Conservation (phyloP, 371 early-diverging fungal species). For the Fennellomyces sp. region DNA sequence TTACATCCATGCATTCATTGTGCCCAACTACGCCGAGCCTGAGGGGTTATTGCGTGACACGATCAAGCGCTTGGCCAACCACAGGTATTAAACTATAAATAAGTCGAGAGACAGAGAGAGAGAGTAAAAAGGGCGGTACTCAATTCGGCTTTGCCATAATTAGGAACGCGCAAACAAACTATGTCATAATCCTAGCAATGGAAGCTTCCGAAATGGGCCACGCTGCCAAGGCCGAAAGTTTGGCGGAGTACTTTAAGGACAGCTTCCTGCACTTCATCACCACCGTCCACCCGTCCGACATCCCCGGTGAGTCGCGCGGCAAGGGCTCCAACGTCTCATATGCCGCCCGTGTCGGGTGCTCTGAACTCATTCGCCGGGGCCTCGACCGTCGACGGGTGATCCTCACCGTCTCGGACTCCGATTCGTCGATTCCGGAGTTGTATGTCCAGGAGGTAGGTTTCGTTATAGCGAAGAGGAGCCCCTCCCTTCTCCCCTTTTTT, state of each 20-base stretch:
- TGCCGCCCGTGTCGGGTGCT: slow-evolving; percentile 57
- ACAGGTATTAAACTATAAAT: slow-evolving; percentile 35
- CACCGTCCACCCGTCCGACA: slow-evolving; percentile 74
- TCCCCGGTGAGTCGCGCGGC: slow-evolving; percentile 79
- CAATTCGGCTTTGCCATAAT: slow-evolving; percentile 5
- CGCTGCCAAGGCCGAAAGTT: slow-evolving; percentile 62
- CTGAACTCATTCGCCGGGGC: slow-evolving; percentile 26
- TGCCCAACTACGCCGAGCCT: slow-evolving; percentile 68
- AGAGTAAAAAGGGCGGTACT: not conserved
- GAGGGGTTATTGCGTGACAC: slow-evolving; percentile 48
- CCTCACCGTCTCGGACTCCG: slow-evolving; percentile 59
- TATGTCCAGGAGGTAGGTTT: slow-evolving; percentile 33
- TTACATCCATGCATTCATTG: slow-evolving; percentile 55
- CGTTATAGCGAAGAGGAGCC: not conserved
- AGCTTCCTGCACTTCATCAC: slow-evolving; percentile 50
- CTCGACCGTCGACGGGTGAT: slow-evolving; percentile 53
- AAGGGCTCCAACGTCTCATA: slow-evolving; percentile 78
- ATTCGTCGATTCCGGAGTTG: slow-evolving; percentile 47
- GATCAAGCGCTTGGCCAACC: slow-evolving; percentile 42
- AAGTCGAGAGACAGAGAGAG: not conserved
- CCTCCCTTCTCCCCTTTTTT: not conserved
- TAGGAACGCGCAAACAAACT: slow-evolving; percentile 46
- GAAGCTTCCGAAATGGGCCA: slow-evolving; percentile 69
- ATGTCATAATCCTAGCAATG: slow-evolving; percentile 75
- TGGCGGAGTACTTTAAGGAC: slow-evolving; percentile 57